Conservation (phyloP, 345 rosid genomes). For the Geranium rotundifolium region DNA sequence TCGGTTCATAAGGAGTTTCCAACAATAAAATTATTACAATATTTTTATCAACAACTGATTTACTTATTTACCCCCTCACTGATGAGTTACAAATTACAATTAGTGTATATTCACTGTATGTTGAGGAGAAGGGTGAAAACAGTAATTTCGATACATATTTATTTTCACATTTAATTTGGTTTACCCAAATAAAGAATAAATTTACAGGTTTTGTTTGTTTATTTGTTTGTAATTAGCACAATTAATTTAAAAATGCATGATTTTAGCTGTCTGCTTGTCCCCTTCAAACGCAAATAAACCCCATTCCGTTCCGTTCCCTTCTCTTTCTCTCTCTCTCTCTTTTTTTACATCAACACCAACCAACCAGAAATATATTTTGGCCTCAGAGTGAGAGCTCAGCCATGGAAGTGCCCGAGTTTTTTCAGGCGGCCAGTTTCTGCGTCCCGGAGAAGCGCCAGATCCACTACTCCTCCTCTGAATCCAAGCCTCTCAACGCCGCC, state of each 20-base stretch:
- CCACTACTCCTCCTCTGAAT: not conserved
- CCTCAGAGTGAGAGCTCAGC: no score
- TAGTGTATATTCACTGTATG: no score
- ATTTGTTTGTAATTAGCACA: not conserved
- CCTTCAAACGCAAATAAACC: slow-evolving; percentile 15
- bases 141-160: no score
- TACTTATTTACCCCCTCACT: no score
- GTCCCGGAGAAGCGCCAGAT: slow-evolving; percentile 28
- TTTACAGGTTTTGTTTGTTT: not conserved
- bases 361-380: not conserved
- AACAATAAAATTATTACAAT: no score
- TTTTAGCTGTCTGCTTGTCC: slow-evolving; percentile 15
- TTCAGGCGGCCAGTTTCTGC: slow-evolving; percentile 8
- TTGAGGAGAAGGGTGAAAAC: no score
- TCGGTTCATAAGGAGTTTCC: no score
- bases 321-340: not conserved
- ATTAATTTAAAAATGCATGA: not conserved
- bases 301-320: not conserved
- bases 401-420: slow-evolving; percentile 19
- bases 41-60: no score
- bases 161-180: no score
- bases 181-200: no score
- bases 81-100: no score
- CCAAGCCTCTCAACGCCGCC: not conserved
- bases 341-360: not conserved